These are phyloP conservation scores for Phyllosticta citriasiana DNA, from an alignment of 2,329 filamentous ascomycete genomes.

Conservation along the genomic window DNA sequence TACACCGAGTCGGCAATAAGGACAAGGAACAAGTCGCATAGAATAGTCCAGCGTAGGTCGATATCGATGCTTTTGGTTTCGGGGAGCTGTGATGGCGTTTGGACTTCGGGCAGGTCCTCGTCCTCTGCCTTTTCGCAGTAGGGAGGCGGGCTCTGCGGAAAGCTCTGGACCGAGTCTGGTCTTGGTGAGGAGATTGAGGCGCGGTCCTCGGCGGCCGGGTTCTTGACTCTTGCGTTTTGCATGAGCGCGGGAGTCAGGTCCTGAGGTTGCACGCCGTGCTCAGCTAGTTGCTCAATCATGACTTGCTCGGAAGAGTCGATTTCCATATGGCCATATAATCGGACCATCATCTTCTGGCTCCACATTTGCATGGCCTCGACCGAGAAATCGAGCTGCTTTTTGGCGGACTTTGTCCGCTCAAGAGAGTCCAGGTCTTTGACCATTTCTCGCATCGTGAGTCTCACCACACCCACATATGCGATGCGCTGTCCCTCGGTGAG, in stretches of 20 bases:
- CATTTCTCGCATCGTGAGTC: constrained; percentile 72
- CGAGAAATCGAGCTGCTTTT: constrained; percentile 60
- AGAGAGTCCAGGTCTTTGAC: constrained; percentile 55
- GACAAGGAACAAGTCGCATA: constrained; percentile 90
- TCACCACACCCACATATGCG: constrained; percentile 85
- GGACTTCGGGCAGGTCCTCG: constrained; percentile 67
- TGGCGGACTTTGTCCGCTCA: constrained; percentile 53
- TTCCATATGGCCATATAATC: constrained; percentile 92
- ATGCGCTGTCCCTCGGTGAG: constrained; percentile 92
- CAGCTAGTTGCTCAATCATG: constrained; percentile 95
- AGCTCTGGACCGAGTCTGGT: constrained; percentile 13
- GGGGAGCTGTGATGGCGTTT: constrained; percentile 72
- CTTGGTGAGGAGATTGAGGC: constrained; percentile 25
- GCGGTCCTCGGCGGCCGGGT: constrained; percentile 62
- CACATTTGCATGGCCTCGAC: constrained; percentile 84
- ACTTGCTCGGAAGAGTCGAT: constrained; percentile 83
- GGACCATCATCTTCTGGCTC: constrained; percentile 96
- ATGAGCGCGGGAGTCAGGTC: constrained; percentile 82
- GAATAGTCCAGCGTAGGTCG: constrained; percentile 89
- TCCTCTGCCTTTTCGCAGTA: constrained; percentile 36
- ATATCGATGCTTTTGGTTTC: constrained; percentile 81
- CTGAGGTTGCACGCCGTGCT: constrained; percentile 76
- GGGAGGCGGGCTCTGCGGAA: constrained; percentile 32
- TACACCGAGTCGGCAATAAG: constrained; percentile 95
- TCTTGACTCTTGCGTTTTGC: constrained; percentile 85